These are phyloP conservation scores for Pleurotus tuoliensis DNA, from an alignment of 768 basidiomycete genomes.

Conservation along the genomic window DNA sequence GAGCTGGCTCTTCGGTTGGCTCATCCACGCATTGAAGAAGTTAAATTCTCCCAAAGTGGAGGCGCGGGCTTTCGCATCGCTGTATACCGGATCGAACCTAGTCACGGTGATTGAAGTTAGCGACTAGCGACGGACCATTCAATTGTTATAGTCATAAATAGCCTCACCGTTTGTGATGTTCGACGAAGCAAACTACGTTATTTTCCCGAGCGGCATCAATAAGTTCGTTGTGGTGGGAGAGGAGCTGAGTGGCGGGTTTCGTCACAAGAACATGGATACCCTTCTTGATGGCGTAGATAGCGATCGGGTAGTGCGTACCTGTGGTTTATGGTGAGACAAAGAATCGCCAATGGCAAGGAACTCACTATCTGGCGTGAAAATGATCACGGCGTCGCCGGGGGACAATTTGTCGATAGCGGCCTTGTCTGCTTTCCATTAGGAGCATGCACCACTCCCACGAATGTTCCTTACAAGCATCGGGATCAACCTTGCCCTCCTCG, in stretches of 20 bases:
- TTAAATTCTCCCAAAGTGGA: conserved; percentile 84
- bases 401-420: conserved; percentile 71
- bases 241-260: conserved; percentile 86
- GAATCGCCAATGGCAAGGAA: conserved; percentile 7
- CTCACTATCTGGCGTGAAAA: conserved; percentile 90
- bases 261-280: conserved; percentile 89
- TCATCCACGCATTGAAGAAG: conserved; percentile 97
- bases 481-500: conserved; percentile 60
- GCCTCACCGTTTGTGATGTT: conserved; percentile 82
- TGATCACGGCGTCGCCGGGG: conserved; percentile 84
- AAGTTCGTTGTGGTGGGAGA: conserved; percentile 78
- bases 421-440: conserved; percentile 55
- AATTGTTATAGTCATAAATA: not conserved
- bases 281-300: conserved; percentile 80
- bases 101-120: not conserved
- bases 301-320: conserved; percentile 85
- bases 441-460: not conserved
- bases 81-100: conserved; percentile 88
- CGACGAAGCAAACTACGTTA: conserved; percentile 87
- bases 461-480: conserved; percentile 71
- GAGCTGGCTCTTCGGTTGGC: conserved; percentile 91
- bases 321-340: not conserved
- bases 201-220: conserved; percentile 74
- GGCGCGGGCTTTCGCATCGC: conserved; percentile 81
- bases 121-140: not conserved